These are phyloP conservation scores for Leccinellum rugosiceps DNA, from an alignment of 768 basidiomycete genomes.

Conservation along the genomic window DNA sequence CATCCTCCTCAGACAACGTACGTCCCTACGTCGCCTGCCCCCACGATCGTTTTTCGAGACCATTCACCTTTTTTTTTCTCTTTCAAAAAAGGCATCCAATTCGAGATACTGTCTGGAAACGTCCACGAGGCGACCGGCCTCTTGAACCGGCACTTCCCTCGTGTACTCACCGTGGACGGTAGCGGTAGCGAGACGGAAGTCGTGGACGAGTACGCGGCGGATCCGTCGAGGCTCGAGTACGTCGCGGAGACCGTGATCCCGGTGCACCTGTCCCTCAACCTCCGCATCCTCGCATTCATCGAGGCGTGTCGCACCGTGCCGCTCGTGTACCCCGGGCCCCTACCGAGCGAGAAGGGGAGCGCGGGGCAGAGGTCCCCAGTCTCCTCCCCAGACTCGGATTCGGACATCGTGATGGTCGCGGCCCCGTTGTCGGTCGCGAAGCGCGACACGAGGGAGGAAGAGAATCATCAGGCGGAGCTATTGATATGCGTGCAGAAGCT, in stretches of 20 bases:
- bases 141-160: slow-evolving; percentile 71
- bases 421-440: slow-evolving; percentile 4
- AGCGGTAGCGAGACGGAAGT: slow-evolving; percentile 12
- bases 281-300: slow-evolving; percentile 84
- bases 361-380: slow-evolving; percentile 6
- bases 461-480: slow-evolving; percentile 44
- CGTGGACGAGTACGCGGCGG: slow-evolving; percentile 20
- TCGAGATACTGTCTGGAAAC: slow-evolving; percentile 68
- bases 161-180: slow-evolving; percentile 48
- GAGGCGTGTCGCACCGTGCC: slow-evolving; percentile 79
- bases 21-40: slow-evolving; percentile 10
- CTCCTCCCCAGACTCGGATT: slow-evolving; percentile 1
- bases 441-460: slow-evolving; percentile 32
- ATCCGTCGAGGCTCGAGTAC: slow-evolving; percentile 43
- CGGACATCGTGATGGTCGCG: slow-evolving; percentile 6
- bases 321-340: slow-evolving; percentile 40
- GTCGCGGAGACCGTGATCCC: slow-evolving; percentile 65
- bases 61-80: not conserved
- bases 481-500: slow-evolving; percentile 65
- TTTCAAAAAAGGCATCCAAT: slow-evolving; percentile 58
- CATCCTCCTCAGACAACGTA: slow-evolving; percentile 56
- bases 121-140: slow-evolving; percentile 67
- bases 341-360: not conserved
- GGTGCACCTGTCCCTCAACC: slow-evolving; percentile 75
- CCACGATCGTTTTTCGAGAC: not conserved